Percentiles rank a stretch among this genome's conserved stretches.
phyloP scores from a whole-genome alignment of 192 early-diverging fungal genomes.

The Rhizoclosmatium globosum region DNA sequence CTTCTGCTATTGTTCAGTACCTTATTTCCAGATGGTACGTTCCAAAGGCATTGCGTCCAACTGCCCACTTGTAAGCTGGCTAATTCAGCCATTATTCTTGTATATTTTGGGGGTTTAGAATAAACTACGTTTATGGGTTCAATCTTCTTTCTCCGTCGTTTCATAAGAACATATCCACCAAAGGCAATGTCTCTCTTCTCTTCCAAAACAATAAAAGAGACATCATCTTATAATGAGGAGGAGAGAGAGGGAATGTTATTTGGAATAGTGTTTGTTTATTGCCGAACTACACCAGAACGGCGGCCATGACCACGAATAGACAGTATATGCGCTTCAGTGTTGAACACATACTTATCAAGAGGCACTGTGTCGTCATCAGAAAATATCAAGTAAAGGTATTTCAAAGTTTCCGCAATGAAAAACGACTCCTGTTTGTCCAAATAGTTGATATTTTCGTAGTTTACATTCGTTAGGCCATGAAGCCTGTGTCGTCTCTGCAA shows the following conservation, averaged over 20 bases:
- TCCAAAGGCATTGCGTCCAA: slow-evolving; percentile 44
- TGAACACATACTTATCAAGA: slow-evolving; percentile 88
- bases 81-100: too few relatives aligned
- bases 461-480: slow-evolving; percentile 19
- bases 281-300: too few relatives aligned
- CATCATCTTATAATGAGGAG: too few relatives aligned
- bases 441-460: background rate
- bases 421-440: slow-evolving; percentile 62
- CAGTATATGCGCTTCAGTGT: slow-evolving; percentile 94
- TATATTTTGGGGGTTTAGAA: too few relatives aligned
- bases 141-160: too few relatives aligned
- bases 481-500: slow-evolving; percentile 17
- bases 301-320: slow-evolving; percentile 46
- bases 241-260: too few relatives aligned
- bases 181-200: too few relatives aligned
- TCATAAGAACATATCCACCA: too few relatives aligned
- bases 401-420: slow-evolving; percentile 95
- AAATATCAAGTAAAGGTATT: slow-evolving; percentile 91
- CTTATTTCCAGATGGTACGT: slow-evolving; percentile 57
- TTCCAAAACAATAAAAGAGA: too few relatives aligned
- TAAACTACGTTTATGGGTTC: too few relatives aligned
- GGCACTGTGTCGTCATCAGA: slow-evolving; percentile 67
- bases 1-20: slow-evolving; percentile 46
- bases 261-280: too few relatives aligned
- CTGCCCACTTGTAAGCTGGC: slow-evolving; percentile 3